Base-by-base conservation (phyloP, 305 asterid species). In the Rubia balearica region DNA sequence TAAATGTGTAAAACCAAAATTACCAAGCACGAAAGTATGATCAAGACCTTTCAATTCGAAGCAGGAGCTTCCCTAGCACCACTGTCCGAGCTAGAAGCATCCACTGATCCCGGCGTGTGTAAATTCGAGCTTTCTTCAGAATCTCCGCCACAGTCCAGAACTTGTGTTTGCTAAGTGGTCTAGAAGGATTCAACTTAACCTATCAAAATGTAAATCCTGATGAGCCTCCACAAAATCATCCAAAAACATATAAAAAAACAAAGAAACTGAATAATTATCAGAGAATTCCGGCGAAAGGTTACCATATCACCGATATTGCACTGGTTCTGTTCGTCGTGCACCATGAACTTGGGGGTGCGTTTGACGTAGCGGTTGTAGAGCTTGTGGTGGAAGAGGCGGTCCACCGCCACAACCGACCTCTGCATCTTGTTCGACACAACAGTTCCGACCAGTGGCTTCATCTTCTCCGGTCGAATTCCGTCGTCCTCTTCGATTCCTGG, bases 301-400 rank as follows among this genome's bases (percentile, higher is more conserved):
- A 92, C 95, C 9, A 85, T 89, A 68, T 92, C 96, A 51, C 98
- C 98, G 67, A 85, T 89, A 74, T 85, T 86, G 78, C 85, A 85
- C 14, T 77, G 73, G 70, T 88, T 65, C 0, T 72, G 69, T 75
- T 90, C 84, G 73, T 93, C 88, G 75, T 90, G 94, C 2, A 96
- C 96, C 97, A 90, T 90, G 85, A 90, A 93, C 70, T 90, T 86
- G 75, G 96, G 87, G 76, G 96, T 93, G 48, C 97, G 91, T 79
- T 85, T 90, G 27, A 90, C 90, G 78, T 87, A 93, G 69, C 97
- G 88, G 71, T 87, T 87, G 86, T 87, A 92, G 76, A 86, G 78
- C 79, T 85, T 86, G 85, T 90, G 82, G 78, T 87, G 96, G 83
- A 85, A 90, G 68, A 89, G 95, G 10, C 92, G 88, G 72, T 93